phyloP scores from a whole-genome alignment of 768 basidiomycete species.

The Dioszegia hungarica region DNA sequence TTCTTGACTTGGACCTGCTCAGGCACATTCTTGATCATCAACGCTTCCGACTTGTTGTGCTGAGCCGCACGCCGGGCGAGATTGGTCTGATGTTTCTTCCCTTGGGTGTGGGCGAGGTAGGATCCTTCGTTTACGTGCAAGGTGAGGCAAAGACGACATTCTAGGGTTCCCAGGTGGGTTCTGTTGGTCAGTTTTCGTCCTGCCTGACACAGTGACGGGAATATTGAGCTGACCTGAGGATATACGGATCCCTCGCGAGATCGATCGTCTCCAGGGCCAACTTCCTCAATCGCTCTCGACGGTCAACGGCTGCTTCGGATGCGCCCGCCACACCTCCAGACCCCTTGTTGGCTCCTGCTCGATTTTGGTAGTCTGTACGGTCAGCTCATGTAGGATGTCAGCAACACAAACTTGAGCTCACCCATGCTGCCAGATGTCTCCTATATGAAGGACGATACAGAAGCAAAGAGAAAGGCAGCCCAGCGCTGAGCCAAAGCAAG shows the following conservation, averaged over 20 bases:
- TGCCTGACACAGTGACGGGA: neutral
- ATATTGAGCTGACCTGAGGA: constrained; percentile 68
- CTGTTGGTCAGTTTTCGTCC: constrained; percentile 1
- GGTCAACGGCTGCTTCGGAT: constrained; percentile 90
- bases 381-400: too few species aligned
- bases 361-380: constrained; percentile 31
- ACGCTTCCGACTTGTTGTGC: constrained; percentile 87
- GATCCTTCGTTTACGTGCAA: constrained; percentile 99
- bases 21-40: constrained; percentile 65
- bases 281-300: constrained; percentile 88
- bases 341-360: constrained; percentile 48
- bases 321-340: constrained; percentile 64
- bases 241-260: constrained; percentile 98
- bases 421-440: constrained; percentile 19
- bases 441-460: too few species aligned
- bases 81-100: constrained; percentile 99
- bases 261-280: constrained; percentile 96
- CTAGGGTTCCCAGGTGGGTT: constrained; percentile 95
- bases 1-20: constrained; percentile 61
- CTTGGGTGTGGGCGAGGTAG: constrained; percentile 97
- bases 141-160: constrained; percentile 95
- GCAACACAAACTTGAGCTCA: constrained; percentile 13
- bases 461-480: too few species aligned
- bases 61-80: constrained; percentile 94
- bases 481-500: too few species aligned